Evolutionary conservation across 2,329 filamentous ascomycete genomes (phyloP), one percentile per base, ranked within the genome.

Genomic region (Ophiocordyceps camponoti-leonardi): DNA sequence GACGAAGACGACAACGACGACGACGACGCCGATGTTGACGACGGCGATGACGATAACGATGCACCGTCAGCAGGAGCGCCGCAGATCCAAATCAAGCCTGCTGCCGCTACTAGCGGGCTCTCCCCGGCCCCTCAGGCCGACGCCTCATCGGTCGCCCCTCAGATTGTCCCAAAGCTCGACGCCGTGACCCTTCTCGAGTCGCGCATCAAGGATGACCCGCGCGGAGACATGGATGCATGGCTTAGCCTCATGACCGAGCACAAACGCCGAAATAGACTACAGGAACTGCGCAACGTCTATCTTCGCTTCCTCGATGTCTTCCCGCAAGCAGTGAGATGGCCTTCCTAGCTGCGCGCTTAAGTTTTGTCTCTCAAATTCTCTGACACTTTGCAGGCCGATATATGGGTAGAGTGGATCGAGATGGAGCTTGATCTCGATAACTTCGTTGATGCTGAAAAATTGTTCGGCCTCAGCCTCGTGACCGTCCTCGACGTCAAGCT

Each of bases 201-300:
- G 61, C 81, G 90, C 58, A 83, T 96, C 61, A 81, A 83, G 59
- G 85, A 95, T 57, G 92, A 98, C 58, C 85, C 90, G 16, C 83
- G 86, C 55, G 92, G 90, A 57, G 88, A 95, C 55, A 77, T 92
- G 63, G 84, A 92, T 60, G 86, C 90, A 30, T 98, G 92, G 92
- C 67, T 93, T 55, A 75, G 77, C 52, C 72, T 98, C 58, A 90
- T 98, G 59, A 75, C 77, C 52, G 86, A 95, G 59, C 78, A 94
- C 61, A 82, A 82, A 54, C 80, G 77, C 56, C 84, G 83, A 55
- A 83, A 83, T 64, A 85, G 87, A 61, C 67, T 88, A 50, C 86
- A 94, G 49, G 83, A 90, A 55, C 77, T 84, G 26, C 79, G 90
- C 51, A 76, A 72, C 48, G 77, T 81, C 16, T 98, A 92, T 58